phyloP scores from a whole-genome alignment of 805 yeast genomes.

The Monosporozyma siamensis region DNA sequence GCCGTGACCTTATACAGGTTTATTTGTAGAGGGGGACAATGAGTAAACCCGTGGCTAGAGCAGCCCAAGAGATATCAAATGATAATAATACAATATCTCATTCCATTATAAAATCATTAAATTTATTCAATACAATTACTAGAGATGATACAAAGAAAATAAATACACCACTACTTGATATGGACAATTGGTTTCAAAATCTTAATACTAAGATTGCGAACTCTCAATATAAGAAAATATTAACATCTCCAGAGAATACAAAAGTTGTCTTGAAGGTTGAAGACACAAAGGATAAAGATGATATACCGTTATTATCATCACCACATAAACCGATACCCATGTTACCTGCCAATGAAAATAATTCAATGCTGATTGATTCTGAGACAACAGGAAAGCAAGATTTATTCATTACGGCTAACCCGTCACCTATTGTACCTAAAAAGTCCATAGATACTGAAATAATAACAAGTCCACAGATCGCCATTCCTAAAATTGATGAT shows the following conservation, averaged over 20 bases:
- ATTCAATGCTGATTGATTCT: background rate
- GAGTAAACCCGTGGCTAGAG: conserved; percentile 22
- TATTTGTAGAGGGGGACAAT: too few species aligned
- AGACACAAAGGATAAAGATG: background rate
- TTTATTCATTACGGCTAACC: conserved; percentile 3
- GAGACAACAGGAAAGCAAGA: conserved; percentile 3
- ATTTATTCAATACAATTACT: conserved; percentile 6
- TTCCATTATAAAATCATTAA: conserved; percentile 27
- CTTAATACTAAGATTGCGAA: background rate
- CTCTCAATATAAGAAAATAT: background rate
- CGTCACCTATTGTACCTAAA: background rate
- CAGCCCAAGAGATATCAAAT: too few species aligned
- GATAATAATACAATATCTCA: conserved; percentile 22
- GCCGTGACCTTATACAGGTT: too few species aligned
- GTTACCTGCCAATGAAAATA: background rate
- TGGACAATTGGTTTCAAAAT: conserved; percentile 17
- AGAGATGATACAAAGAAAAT: conserved; percentile 16
- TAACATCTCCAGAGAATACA: background rate
- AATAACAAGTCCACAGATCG: background rate
- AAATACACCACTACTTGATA: conserved; percentile 11
- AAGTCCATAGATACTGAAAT: conserved; percentile 4
- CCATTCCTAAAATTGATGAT: too few species aligned
- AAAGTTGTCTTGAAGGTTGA: background rate
- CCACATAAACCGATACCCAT: background rate
- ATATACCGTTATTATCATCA: background rate